Evolutionary conservation across 2,329 filamentous ascomycete genomes (phyloP), one percentile per base, ranked within the genome.

Genomic region (Setomelanomma holmii): DNA sequence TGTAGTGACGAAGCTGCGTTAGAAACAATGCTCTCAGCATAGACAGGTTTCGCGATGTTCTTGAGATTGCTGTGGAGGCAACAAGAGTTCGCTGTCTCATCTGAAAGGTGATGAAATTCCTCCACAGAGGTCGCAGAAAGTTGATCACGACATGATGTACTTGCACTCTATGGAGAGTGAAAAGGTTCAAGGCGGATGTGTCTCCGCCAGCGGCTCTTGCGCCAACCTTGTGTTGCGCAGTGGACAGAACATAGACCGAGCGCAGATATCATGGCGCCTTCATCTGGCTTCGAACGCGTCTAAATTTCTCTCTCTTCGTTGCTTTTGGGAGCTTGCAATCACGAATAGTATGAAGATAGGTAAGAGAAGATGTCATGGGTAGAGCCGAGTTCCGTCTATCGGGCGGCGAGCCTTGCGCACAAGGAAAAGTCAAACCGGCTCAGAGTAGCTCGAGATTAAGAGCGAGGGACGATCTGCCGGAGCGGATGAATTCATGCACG

Each of bases 381-480:
- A 34, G 33, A 17, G 43, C 7, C 24, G 6, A 6, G 24, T 12
- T 30, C 24, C 24, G 12, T 7, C 12, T 7, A 30, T 7, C 24
- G 12, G n/a, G n/a, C n/a, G n/a, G n/a, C n/a, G n/a, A n/a, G n/a
- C n/a, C n/a, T n/a, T n/a, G 24, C 24, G 24, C 24, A 30, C 7
- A 12, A 6, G 24, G 24, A 42, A 48, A 45, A 39, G 34, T 39
- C 33, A n/a, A n/a, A n/a, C n/a, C n/a, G n/a, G n/a, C n/a, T n/a
- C 40, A 55, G 47, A 58, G 55, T 67, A 52, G 51, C 55, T 56
- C 53, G 60, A 65, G 60, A 64, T 66, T 64, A 61, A 59, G 52
- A 50, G 53, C 11, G 62, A 49, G 58, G 61, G 55, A 51, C 46
- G 51, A 63, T 64, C 50, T 57, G 51, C 60, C 55, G 56, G 35